Base-by-base conservation (phyloP, 768 basidiomycete genomes). In the Podaxis sp. region DNA sequence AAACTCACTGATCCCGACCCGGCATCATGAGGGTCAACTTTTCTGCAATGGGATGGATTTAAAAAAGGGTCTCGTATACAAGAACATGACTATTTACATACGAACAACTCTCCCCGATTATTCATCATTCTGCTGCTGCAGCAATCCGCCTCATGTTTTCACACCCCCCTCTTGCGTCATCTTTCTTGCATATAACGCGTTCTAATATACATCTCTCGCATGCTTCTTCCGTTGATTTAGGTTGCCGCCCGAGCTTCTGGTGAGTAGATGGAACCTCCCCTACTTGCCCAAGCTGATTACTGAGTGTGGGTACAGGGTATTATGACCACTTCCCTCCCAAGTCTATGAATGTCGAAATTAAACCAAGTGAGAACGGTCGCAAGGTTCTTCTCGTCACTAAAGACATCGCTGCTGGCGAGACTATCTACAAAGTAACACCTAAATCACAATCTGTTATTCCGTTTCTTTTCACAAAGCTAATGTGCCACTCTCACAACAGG, bases 271-370 rank as follows among this genome's bases (percentile, higher is more conserved):
- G 40, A 27, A 61, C 21, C 37, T 48, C 18, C 27, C 40, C n/a
- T 21, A 23, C 36, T 38, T 56, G 38, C 57, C 2, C 18, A 58
- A 65, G 55, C 63, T 60, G 61, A 66, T 50, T 46, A 27, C 59
- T 66, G 47, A 54, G 56, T 16, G 53, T 23, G 57, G 23, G 23
- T 65, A 72, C 70, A 92, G 91, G 86, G 59, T 94, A 93, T 71
- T 91, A 88, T 69, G 75, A 89, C 42, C 71, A 71, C 60, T 94
- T 93, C 79, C 91, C 91, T n/a, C 83, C 84, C 32, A 85, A 85
- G 70, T 77, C 75, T 28, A 85, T 79, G 77, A 88, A 89, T 67
- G 89, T 92, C 40, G 74, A 79, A n/a, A 76, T 91, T 40, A 77
- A 84, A 62, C 64, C 71, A 52, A 77, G 73, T 56, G 67, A 70